Evolutionary conservation across 164 flowering plant genomes (phyloP), one percentile per base, ranked within the genome.

Genomic region (Amborella trichopoda): DNA sequence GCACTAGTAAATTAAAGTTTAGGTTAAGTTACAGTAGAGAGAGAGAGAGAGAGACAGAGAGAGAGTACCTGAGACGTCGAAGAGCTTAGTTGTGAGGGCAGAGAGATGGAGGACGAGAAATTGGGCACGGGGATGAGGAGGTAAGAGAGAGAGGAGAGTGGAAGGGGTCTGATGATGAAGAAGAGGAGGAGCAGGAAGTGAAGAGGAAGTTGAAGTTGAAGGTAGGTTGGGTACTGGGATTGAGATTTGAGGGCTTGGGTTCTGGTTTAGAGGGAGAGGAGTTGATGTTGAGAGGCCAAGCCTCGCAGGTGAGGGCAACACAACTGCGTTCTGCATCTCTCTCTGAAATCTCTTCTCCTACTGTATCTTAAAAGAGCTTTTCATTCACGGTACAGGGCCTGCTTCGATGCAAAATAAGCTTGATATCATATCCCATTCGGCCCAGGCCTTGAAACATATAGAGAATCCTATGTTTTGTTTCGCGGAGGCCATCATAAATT

Each of bases 71-170:
- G 98, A 87, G 56, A 82, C 82, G 25, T 87, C 85, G 51, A 84
- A 91, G 58, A 86, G 87, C 32, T 60, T 73, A 37, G 81, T 59
- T 9, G 83, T 68, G 30, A 91, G 75, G 37, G 93, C 69, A n/a
- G 95, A 78, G 86, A 91, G 78, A 34, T 84, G 95, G 39, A 62
- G 67, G 49, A 91, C 95, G 41, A 87, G 74, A 27, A 80, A 56
- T 56, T 83, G 95, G 23, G 96, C 96, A 40, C 96, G 54, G n/a
- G 85, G 64, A 46, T 81, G 81, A 21, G 99, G 99, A 1, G 99
- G 95, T 41, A 81, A 86, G 34, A 83, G 95, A 44, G 94, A 60
- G 23, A 91, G 88, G 46, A 87, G 83, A 8, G 83, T 58, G 12
- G 90, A n/a, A 2, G 40, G n/a, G 6, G n/a, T 18, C 40, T 37